Base-by-base conservation (phyloP, 129 eudicot species). In the Artemisia annua region DNA sequence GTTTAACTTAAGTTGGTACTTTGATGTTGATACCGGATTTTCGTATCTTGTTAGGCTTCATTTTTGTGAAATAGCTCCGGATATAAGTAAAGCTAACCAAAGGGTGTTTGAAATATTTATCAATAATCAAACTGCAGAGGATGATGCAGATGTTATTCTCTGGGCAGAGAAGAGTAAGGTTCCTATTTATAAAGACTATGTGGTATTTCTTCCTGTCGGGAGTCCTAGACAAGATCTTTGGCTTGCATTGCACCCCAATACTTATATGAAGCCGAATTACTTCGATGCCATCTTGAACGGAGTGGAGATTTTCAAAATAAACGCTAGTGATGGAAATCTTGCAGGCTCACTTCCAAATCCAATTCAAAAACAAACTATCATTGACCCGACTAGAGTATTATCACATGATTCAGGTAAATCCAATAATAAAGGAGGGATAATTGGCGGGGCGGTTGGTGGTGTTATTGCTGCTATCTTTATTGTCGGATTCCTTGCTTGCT, bases 341-440 rank as follows among this genome's bases (percentile, higher is more conserved):
- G 97, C 95, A 0, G 97, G 97, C 26, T 83, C 80, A 19, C 89
- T 84, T 82, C 97, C 97, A 0, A 64, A 78, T 52, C 97, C 92
- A n/a, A 75, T 79, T 49, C 87, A 87, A 19, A 56, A 67, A 30
- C 87, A 80, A 52, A 63, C 68, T 0, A 61, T 49, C 26, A 64
- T 65, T 3, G 87, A 76, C 28, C 60, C 61, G 19, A 67, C 81
- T 51, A 73, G 78, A 50, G 28, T 67, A 0, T 48, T 3, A 3
- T 32, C 81, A 11, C 74, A 82, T n/a, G 44, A 71, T 6, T 77
- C 88, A 2, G 60, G 85, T 69, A 54, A 62, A 39, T 83, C 85
- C 15, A 69, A 76, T 24, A 75, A 67, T 51, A 71, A 82, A 39
- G 67, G 30, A 10, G 75, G 81, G 51, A 67, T 73, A 13, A 86